Percentiles rank a stretch among this genome's conserved stretches.
phyloP scores from a whole-genome alignment of 179 eudicot genomes.

The Spergularia azorica region DNA sequence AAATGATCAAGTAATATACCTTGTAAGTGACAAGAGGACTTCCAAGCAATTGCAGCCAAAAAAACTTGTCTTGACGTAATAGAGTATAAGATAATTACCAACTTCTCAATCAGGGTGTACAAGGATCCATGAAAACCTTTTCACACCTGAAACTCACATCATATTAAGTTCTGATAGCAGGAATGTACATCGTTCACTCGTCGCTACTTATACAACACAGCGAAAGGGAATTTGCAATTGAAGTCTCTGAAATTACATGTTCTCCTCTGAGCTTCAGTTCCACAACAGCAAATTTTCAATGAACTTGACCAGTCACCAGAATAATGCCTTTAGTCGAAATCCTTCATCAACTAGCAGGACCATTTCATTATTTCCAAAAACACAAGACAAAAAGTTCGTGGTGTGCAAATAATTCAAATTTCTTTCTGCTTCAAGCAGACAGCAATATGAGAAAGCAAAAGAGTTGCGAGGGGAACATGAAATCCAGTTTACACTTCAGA shows the following conservation, averaged over 20 bases:
- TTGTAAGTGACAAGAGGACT: neutral
- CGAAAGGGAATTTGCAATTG: neutral
- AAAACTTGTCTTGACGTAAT: neutral
- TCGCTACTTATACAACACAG: too few species aligned
- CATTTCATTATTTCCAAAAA: neutral
- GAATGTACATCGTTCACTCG: neutral
- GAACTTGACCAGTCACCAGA: neutral
- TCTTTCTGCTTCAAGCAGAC: neutral
- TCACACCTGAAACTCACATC: conserved; percentile 9
- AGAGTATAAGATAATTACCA: neutral
- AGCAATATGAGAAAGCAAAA: neutral
- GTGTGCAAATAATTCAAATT: neutral
- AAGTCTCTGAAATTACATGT: neutral
- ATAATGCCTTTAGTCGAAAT: neutral
- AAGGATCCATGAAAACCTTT: neutral
- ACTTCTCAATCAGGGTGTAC: neutral
- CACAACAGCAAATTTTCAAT: neutral
- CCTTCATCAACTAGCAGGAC: neutral
- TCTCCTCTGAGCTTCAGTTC: neutral
- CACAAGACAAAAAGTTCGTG: neutral
- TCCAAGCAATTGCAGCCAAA: neutral
- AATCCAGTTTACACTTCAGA: neutral
- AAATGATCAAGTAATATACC: neutral
- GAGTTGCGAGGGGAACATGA: neutral
- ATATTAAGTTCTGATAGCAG: neutral